Evolutionary conservation across 106 monocot genomes (phyloP).

Genomic region (Gastrodia elata): DNA sequence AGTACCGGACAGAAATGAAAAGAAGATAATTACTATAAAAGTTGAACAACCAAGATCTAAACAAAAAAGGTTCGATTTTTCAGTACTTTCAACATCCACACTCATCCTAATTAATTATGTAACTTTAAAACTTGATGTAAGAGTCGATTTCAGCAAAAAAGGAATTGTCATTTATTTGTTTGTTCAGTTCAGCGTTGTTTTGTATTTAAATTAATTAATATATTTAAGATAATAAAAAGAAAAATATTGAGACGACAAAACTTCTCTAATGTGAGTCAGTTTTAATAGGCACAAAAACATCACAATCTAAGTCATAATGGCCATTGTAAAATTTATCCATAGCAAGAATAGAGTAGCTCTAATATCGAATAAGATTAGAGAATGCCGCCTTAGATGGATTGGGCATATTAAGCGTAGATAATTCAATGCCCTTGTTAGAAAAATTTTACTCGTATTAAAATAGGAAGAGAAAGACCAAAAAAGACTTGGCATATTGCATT

Average conservation of each 20-base stretch:
- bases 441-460: too few species aligned
- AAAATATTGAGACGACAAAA: neutral
- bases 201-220: neutral
- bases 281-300: too few species aligned
- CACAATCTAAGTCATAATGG: too few species aligned
- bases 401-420: too few species aligned
- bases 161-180: neutral
- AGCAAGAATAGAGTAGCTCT: too few species aligned
- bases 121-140: neutral
- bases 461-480: too few species aligned
- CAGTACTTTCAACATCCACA: neutral
- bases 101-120: neutral
- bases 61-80: neutral
- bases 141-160: neutral
- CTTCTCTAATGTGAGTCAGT: neutral
- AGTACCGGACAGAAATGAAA: neutral
- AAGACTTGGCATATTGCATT: neutral
- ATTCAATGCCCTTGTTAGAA: too few species aligned
- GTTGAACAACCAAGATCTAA: neutral
- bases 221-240: neutral
- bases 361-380: too few species aligned
- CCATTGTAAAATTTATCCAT: too few species aligned
- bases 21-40: neutral
- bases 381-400: too few species aligned
- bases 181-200: neutral